phyloP scores from a whole-genome alignment of 495 filamentous ascomycete genomes.

The Penicillium samsonianum region DNA sequence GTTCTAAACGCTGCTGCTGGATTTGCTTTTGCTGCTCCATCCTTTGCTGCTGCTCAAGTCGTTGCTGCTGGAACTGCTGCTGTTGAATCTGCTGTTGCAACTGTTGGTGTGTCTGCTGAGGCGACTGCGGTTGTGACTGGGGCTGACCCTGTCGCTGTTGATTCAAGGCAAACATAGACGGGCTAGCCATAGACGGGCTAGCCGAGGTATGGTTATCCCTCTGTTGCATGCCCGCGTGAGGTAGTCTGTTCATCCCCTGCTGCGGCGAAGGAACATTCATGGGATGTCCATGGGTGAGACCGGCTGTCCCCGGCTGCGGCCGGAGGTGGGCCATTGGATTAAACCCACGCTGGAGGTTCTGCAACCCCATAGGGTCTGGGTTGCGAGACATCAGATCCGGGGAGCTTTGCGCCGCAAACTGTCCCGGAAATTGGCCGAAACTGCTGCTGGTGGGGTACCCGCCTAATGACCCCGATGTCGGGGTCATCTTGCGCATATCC shows the following conservation, averaged over 20 bases:
- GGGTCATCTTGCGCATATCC: constrained; percentile 43
- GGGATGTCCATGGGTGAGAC: constrained; percentile 34
- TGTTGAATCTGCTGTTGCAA: constrained; percentile 32
- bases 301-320: constrained; percentile 27
- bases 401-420: constrained; percentile 38
- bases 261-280: constrained; percentile 41
- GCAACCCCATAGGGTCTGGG: constrained; percentile 36
- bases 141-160: constrained; percentile 32
- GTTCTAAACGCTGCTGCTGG: constrained; percentile 13
- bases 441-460: constrained; percentile 36
- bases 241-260: constrained; percentile 39
- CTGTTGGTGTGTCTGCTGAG: constrained; percentile 35
- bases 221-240: constrained; percentile 33
- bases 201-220: constrained; percentile 31
- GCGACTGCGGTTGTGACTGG: constrained; percentile 36
- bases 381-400: constrained; percentile 38
- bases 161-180: constrained; percentile 32
- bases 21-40: constrained; percentile 23
- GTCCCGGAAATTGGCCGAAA: constrained; percentile 36
- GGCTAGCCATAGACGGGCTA: constrained; percentile 32
- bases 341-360: constrained; percentile 38
- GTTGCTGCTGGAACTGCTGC: constrained; percentile 25
- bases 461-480: constrained; percentile 36
- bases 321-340: constrained; percentile 40
- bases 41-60: constrained; percentile 27